Evolutionary conservation across 2,329 filamentous ascomycete genomes (phyloP), one percentile per base, ranked within the genome.

Genomic region (Pseudogymnoascus sp.): DNA sequence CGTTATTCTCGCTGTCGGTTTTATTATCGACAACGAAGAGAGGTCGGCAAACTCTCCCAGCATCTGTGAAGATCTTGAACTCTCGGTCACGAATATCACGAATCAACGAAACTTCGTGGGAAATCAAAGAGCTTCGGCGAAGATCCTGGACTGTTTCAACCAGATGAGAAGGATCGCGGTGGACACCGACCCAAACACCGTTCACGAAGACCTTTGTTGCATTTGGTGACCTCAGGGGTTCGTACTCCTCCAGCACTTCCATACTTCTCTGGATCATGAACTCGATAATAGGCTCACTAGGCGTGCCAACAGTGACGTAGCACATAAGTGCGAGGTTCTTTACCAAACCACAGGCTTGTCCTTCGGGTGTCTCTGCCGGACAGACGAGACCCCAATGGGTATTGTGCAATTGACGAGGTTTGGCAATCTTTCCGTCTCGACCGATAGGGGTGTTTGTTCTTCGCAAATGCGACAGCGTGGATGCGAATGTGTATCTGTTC

Each of bases 311-410:
- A 72, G 92, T 97, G 73, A 99, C 93, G 72, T 96, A 97, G 74
- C 95, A 98, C 93, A 99, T 98, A 62, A 99, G 82, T 5, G 95
- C 93, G 74, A 99, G 74, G 73, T 99, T 99, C 82, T 99, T 99
- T 77, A 99, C 95, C 68, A 99, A 81, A 79, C 95, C 95, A 80
- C 95, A 99, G 77, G 95, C 95, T 76, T 99, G 95, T 68, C 95
- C 95, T 84, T 99, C 95, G 23, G 95, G 95, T 14, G 95, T 99
- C 76, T 99, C 95, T 31, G 95, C 93, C 31, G 95, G 95, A 76
- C 95, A 99, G 16, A 99, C 93, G 71, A 98, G 80, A 67, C 95
- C 95, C 95, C 95, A 99, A 75, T 99, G 95, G 6, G 93, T 98
- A 77, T 98, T 98, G 81, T 99, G 95, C 68, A 99, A 83, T 78